These are phyloP conservation scores for Ottelia alismoides DNA, from an alignment of 106 monocot species.

Conservation along the genomic window DNA sequence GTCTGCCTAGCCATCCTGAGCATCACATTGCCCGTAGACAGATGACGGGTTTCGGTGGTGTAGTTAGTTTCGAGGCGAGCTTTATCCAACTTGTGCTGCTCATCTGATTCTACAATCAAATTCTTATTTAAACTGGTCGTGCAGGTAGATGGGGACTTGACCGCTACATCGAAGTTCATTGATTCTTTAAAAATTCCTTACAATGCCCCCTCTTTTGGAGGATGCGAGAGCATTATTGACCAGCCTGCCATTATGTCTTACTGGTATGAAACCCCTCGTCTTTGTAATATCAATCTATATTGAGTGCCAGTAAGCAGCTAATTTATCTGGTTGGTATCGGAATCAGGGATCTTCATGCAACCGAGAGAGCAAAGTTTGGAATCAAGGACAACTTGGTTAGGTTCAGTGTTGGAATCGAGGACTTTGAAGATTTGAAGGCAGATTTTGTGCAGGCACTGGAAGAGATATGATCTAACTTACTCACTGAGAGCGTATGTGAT, in stretches of 20 bases:
- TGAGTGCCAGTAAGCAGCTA: too few species aligned
- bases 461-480: too few species aligned
- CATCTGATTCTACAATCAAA: too few species aligned
- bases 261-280: slow-evolving; percentile 22
- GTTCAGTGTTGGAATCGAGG: slow-evolving; percentile 92
- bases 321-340: too few species aligned
- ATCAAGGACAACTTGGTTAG: slow-evolving; percentile 90
- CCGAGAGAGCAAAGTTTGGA: slow-evolving; percentile 70
- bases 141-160: slow-evolving; percentile 55
- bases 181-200: slow-evolving; percentile 73
- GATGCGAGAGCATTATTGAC: slow-evolving; percentile 75
- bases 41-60: slow-evolving; percentile 83
- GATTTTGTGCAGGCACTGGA: slow-evolving; percentile 71
- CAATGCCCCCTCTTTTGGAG: slow-evolving; percentile 68
- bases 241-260: slow-evolving; percentile 83
- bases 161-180: slow-evolving; percentile 39
- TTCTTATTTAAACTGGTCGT: neutral
- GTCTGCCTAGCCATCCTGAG: slow-evolving; percentile 66
- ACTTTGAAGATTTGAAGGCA: slow-evolving; percentile 75
- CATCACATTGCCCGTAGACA: slow-evolving; percentile 67
- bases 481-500: too few species aligned
- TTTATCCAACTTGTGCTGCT: too few species aligned
- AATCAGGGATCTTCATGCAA: slow-evolving; percentile 56
- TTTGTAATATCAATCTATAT: too few species aligned
- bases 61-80: slow-evolving; percentile 72